Base-by-base conservation (phyloP, 2,329 filamentous ascomycete species). In the Knufia fluminis region DNA sequence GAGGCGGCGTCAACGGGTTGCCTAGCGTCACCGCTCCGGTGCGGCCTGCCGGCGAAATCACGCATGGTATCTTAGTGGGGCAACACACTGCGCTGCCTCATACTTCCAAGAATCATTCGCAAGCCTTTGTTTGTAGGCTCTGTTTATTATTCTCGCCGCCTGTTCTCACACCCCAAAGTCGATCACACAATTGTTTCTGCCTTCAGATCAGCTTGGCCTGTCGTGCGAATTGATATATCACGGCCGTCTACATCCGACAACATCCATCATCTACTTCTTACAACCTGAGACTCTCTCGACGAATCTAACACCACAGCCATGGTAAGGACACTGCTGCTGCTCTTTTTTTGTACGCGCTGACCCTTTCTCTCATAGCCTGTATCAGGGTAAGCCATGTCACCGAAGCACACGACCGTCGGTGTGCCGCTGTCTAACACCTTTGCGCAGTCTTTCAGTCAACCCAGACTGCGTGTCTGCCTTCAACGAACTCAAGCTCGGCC, bases 401-500 rank as follows among this genome's bases (percentile, higher is more conserved):
- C 22, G 16, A 12, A 33, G 50, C 36, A 41, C 32, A 12, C 24
- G 46, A 49, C 33, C 39, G 39, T 31, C 20, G n/a, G 17, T 33
- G 16, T 26, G 10, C 16, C 32, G 14, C 10, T 33, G 31, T 46
- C 55, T 54, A 52, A 57, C 46, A 16, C 43, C 43, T 51, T 28
- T 44, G 17, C 38, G 45, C 57, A 74, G 71, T 62, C 69, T 74
- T 48, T 61, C 66, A 41, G 65, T 74, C 53, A 59, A 66, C 48
- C 68, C 71, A 60, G 70, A 74, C 31, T 73, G 71, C 64, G 62
- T 72, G 54, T 63, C 57, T 41, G 59, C 61, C 51, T 73, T 69
- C 69, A 71, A 73, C 53, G 65, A 72, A 22, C 66, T 74, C 53
- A 70, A 71, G 58, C 65, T 71, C 61, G 67, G 66, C 60, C 64